Evolutionary conservation across 2,329 filamentous ascomycete genomes (phyloP).

Genomic region (Arthrobotrys entomopaga): DNA sequence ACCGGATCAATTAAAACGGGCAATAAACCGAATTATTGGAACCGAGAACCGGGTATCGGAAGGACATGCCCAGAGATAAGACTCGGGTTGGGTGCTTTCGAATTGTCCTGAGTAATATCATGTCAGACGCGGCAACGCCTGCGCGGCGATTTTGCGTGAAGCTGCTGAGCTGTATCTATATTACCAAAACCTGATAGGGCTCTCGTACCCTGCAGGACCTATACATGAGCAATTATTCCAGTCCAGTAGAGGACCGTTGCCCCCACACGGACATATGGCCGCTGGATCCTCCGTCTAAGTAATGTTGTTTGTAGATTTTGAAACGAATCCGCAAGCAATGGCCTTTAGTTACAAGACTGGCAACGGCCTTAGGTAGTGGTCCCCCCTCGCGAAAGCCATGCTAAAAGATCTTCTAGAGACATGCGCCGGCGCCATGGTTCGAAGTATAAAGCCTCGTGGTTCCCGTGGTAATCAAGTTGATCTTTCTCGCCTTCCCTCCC

Average conservation of each 20-base stretch:
- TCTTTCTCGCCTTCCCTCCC: slow-evolving; percentile 11
- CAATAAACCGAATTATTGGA: slow-evolving; percentile 8
- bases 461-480: slow-evolving; percentile 44
- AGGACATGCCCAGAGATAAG: slow-evolving; percentile 33
- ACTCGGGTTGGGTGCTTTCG: slow-evolving; percentile 34
- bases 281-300: slow-evolving; percentile 6
- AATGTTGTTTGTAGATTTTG: slow-evolving; percentile 31
- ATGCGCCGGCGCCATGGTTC: slow-evolving; percentile 30
- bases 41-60: slow-evolving; percentile 35
- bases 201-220: slow-evolving; percentile 14
- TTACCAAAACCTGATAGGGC: too few species aligned
- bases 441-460: slow-evolving; percentile 38
- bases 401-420: background rate
- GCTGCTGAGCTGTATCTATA: background rate
- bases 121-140: slow-evolving; percentile 27
- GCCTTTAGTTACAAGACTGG: too few species aligned
- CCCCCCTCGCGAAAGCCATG: slow-evolving; percentile 2
- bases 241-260: slow-evolving; percentile 21
- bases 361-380: too few species aligned
- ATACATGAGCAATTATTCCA: slow-evolving; percentile 1
- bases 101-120: slow-evolving; percentile 17
- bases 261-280: slow-evolving; percentile 27
- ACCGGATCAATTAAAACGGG: slow-evolving; percentile 8
- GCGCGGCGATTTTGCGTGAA: slow-evolving; percentile 46
- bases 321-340: slow-evolving; percentile 45